Evolutionary conservation across 768 basidiomycete species (phyloP).

Genomic region (Cytidiella melzeri): DNA sequence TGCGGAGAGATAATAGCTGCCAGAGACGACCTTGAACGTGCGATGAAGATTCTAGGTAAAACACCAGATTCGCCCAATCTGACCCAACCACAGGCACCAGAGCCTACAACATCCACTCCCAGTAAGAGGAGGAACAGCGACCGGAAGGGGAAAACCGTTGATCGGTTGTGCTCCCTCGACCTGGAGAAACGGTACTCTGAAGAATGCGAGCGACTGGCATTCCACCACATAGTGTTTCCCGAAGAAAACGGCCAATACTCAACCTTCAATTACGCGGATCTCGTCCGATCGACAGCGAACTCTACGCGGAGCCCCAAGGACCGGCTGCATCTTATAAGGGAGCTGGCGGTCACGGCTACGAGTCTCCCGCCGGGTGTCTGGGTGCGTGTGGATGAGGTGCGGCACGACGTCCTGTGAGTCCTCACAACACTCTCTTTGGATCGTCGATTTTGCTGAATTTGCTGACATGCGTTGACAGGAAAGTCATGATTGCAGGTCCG

Average conservation of each 20-base stretch:
- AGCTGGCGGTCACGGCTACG: slow-evolving; percentile 50
- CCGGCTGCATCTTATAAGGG: slow-evolving; percentile 47
- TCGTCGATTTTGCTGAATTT: no score
- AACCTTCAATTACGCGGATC: slow-evolving; percentile 29
- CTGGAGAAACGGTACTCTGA: slow-evolving; percentile 36
- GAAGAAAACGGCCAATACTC: slow-evolving; percentile 18
- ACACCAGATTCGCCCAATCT: slow-evolving; percentile 9
- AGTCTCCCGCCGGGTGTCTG: slow-evolving; percentile 51
- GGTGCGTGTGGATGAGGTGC: slow-evolving; percentile 51
- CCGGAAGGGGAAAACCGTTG: slow-evolving; percentile 26
- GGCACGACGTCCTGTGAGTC: slow-evolving; percentile 49
- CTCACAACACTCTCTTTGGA: no score
- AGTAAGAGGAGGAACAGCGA: not conserved
- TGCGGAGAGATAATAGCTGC: slow-evolving; percentile 50
- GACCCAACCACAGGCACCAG: not conserved
- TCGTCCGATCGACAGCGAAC: slow-evolving; percentile 29
- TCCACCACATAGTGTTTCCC: slow-evolving; percentile 35
- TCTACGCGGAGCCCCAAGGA: slow-evolving; percentile 40
- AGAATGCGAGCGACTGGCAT: slow-evolving; percentile 43
- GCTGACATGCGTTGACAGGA: no score
- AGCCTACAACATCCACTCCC: not conserved
- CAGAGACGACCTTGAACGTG: slow-evolving; percentile 42
- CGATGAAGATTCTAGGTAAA: slow-evolving; percentile 35
- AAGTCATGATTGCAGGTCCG: slow-evolving; percentile 55
- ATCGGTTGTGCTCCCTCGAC: slow-evolving; percentile 26